Conservation (phyloP, 331 rosid species). For the Rosa hybrid region DNA sequence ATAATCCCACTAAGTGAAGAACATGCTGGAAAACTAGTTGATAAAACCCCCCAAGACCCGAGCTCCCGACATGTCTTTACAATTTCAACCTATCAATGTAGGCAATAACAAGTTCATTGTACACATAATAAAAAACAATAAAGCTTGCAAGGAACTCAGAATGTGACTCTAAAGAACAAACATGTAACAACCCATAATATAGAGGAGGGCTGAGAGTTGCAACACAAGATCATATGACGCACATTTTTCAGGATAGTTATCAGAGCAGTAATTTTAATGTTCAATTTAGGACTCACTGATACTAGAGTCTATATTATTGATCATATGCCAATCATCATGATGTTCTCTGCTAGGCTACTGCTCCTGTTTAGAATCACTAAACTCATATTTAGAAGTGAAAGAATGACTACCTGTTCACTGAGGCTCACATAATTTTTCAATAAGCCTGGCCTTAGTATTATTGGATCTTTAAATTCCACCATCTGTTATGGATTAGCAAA, state of each 20-base stretch:
- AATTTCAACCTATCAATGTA: constrained; percentile 41
- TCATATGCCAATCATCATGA: not conserved
- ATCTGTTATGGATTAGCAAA: not conserved
- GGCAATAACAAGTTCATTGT: not conserved
- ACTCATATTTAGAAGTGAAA: not conserved
- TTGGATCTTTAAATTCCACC: not conserved
- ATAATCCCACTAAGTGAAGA: too few species aligned
- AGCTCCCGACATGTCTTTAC: constrained; percentile 46
- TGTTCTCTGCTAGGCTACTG: not conserved
- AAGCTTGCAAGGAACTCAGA: too few species aligned
- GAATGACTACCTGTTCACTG: constrained; percentile 46
- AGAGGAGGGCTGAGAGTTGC: not conserved
- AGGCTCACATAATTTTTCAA: constrained; percentile 45
- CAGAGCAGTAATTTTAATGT: not conserved
- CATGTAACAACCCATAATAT: not conserved
- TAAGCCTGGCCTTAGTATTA: constrained; percentile 59
- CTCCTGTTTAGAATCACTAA: not conserved
- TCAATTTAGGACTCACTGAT: not conserved
- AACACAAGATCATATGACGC: not conserved
- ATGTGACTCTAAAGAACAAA: not conserved
- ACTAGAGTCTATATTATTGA: not conserved
- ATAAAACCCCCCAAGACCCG: constrained; percentile 74
- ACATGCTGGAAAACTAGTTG: constrained; percentile 51
- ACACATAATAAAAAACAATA: not conserved
- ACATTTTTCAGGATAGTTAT: not conserved